A percentile compares a stretch with the other conserved stretches of the same genome.
phyloP scores from a whole-genome alignment of 2,329 filamentous ascomycete genomes.

The Penicillium sp. region DNA sequence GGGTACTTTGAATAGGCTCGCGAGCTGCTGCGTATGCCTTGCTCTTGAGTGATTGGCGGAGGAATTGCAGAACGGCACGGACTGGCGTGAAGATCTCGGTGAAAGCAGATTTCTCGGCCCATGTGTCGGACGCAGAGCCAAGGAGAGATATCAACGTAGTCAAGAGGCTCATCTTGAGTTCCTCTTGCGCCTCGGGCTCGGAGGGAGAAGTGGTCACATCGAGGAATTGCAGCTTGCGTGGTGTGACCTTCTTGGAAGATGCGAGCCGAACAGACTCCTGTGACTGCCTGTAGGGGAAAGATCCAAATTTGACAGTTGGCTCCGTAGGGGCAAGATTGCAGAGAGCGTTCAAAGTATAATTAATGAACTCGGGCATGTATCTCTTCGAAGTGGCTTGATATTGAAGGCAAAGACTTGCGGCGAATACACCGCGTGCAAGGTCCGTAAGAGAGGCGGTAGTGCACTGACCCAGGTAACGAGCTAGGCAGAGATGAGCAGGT shows the following conservation, averaged over 20 bases:
- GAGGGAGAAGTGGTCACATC: constrained; percentile 47
- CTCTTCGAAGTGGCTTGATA: constrained; percentile 81
- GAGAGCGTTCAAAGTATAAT: constrained; percentile 73
- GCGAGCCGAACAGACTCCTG: constrained; percentile 51
- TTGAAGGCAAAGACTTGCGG: constrained; percentile 73
- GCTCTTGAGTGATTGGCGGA: constrained; percentile 53
- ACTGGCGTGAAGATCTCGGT: constrained; percentile 71
- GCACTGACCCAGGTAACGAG: constrained; percentile 75
- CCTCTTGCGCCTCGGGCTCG: constrained; percentile 31
- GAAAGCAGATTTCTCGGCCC: constrained; percentile 70
- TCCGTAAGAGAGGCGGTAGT: constrained; percentile 63
- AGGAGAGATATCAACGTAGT: constrained; percentile 63
- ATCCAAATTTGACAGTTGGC: constrained; percentile 47
- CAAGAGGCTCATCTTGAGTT: constrained; percentile 58
- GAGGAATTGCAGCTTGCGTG: constrained; percentile 56
- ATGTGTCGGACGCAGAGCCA: constrained; percentile 65
- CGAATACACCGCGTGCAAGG: constrained; percentile 68
- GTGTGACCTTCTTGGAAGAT: constrained; percentile 28
- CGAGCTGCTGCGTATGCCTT: constrained; percentile 47
- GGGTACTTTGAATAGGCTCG: constrained; percentile 29
- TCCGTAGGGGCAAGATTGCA: constrained; percentile 60
- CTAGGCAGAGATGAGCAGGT: constrained; percentile 80
- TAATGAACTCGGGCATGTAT: constrained; percentile 83
- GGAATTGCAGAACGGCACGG: constrained; percentile 56
- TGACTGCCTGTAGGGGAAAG: constrained; percentile 61